Percentiles rank a stretch among this genome's conserved stretches.
Evolutionary conservation across 2,329 filamentous ascomycete genomes (phyloP).

Genomic region (Botrytis pseudocinerea): DNA sequence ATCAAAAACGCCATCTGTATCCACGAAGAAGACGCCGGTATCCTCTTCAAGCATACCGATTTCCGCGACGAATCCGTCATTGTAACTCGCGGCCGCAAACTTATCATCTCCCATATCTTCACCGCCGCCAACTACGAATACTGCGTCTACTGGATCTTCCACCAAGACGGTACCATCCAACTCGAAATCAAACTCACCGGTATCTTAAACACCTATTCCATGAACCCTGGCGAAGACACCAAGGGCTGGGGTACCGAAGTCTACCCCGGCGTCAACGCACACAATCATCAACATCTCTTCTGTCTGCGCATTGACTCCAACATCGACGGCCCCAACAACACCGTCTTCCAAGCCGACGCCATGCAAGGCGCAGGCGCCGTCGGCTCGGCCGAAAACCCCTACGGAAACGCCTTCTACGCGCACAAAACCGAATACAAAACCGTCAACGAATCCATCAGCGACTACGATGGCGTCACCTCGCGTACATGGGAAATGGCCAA

Average conservation of each 20-base stretch:
- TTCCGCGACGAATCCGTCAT: constrained; percentile 88
- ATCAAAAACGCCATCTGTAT: constrained; percentile 96
- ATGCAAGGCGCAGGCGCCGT: constrained; percentile 69
- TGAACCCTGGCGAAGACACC: constrained; percentile 78
- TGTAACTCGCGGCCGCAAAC: constrained; percentile 80
- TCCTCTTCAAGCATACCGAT: constrained; percentile 92
- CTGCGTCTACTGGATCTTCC: constrained; percentile 83
- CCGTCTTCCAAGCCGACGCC: constrained; percentile 81
- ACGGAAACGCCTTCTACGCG: constrained; percentile 88
- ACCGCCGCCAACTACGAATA: constrained; percentile 97
- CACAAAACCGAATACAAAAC: constrained; percentile 79
- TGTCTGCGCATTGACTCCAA: constrained; percentile 86
- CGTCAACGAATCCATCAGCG: constrained; percentile 65
- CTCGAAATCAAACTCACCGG: constrained; percentile 89
- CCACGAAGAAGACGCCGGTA: constrained; percentile 89
- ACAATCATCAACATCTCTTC: constrained; percentile 96
- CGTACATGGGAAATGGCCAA: constrained; percentile 92
- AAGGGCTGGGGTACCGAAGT: constrained; percentile 90
- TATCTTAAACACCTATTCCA: constrained; percentile 87
- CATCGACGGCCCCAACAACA: constrained; percentile 82
- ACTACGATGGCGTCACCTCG: constrained; percentile 78
- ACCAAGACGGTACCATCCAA: constrained; percentile 89
- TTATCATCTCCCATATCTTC: constrained; percentile 88
- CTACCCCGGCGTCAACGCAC: constrained; percentile 85
- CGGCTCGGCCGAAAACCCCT: constrained; percentile 78